Evolutionary conservation across 106 monocot genomes (phyloP), one percentile per base, ranked within the genome.

Genomic region (Alisma plantagoaquatica): DNA sequence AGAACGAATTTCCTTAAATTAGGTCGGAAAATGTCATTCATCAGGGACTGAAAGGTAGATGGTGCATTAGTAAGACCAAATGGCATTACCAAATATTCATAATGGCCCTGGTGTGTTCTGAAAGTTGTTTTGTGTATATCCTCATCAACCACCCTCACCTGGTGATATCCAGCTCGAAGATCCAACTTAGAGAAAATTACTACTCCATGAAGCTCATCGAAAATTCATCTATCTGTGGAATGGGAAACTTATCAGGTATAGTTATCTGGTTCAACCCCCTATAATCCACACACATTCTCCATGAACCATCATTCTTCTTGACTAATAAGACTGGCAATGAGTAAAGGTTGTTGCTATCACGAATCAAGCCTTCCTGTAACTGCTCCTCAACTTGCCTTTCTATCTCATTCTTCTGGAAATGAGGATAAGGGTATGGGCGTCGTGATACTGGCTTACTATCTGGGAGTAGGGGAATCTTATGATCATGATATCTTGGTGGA

Each of bases 261-360:
- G 49, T 50, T 10, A 24, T 3, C 14, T 50, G 11, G 14, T 50
- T 50, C 21, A 50, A 23, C 6, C 24, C 49, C 10, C 49, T 15
- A 23, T 50, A 50, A 50, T 50, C 49, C 11, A 50, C 22, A 50
- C 23, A 24, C 23, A 50, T 23, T 50, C n/a, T 2, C 49, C 49
- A 50, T 22, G 21, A 2, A 4, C 23, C 14, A 14, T 50, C 49
- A 4, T 3, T 10, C 27, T 50, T 50, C 49, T 50, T 50, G 27
- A 50, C 49, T 23, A 22, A 23, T 3, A 50, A 23, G 3, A 23
- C 49, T 14, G n/a, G 49, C 5, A 25, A 18, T 22, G 49, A 50
- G 27, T 22, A 24, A 23, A 25, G 22, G 14, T 6, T 17, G 5
- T 3, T 29, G 12, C 53, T 50, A 11, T 6, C 3, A 2, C 10